Evolutionary conservation across 192 early-diverging fungal species (phyloP), one percentile per base, ranked within the genome.

Genomic region (Backusella australiensis): DNA sequence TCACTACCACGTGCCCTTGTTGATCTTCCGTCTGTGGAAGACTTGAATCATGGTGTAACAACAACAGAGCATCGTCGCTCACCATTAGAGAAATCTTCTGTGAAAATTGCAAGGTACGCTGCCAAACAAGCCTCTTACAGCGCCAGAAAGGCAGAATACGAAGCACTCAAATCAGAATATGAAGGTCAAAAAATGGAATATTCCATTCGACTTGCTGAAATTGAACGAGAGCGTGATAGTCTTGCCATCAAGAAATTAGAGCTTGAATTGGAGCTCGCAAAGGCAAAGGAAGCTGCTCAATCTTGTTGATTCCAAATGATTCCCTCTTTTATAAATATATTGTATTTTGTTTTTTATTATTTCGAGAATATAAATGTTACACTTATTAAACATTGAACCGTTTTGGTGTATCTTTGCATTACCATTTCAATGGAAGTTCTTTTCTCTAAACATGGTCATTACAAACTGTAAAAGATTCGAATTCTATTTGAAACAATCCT

Each of bases 161-260:
- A 34, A 36, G 67, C 67, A 19, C 17, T 35, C 17, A 34, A 34
- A 68, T 34, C 67, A 36, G 67, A 68, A 35, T 34, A 68, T 68
- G 67, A 68, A 68, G 67, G 34, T n/a, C 35, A 34, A n/a, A 68
- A 68, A 32, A 68, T 68, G 67, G 34, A 68, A 35, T 36, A 68
- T 68, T 34, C 67, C 0, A 68, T 68, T 36, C 29, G 34, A 29
- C 29, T 68, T 11, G 67, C 67, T 68, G 67, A 68, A 68, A 68
- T 68, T 35, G 67, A 68, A 19, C 29, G 67, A 29, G 67, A 68
- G 17, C 67, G 67, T n/a, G 67, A 68, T 68, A n/a, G 6, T n/a
- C 67, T 68, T n/a, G 29, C 29, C 12, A 68, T 68, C 15, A 68
- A 68, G 34, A 68, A n/a, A 68, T 17, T 68, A 15, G 32, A 68